Conservation (phyloP, 164 flowering plant species). For the Kalanchoe fedtschenkoi region DNA sequence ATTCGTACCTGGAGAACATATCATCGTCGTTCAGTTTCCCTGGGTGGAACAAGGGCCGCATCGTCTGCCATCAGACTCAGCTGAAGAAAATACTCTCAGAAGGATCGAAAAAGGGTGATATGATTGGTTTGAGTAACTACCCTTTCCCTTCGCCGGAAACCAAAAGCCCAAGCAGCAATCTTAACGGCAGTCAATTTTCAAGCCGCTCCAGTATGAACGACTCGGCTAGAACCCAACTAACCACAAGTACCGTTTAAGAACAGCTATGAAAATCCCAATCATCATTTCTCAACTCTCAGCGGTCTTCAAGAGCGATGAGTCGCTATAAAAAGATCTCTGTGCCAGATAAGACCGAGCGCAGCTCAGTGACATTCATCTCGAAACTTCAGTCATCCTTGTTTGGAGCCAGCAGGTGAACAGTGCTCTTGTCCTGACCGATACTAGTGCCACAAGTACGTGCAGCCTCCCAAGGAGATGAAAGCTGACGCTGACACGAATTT, state of each 20-base stretch:
- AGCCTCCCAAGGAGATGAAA: not conserved
- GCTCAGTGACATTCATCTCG: not conserved
- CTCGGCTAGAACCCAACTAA: constrained; percentile 32
- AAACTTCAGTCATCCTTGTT: not conserved
- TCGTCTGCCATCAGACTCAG: constrained; percentile 68
- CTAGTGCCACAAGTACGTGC: not conserved
- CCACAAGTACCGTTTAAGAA: constrained; percentile 37
- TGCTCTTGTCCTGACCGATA: not conserved
- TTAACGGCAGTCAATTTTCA: constrained; percentile 15
- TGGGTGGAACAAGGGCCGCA: constrained; percentile 85
- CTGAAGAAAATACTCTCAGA: constrained; percentile 51
- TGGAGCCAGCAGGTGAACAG: not conserved
- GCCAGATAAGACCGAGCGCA: not conserved
- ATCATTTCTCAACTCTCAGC: not conserved
- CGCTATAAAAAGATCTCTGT: not conserved
- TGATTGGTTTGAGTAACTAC: constrained; percentile 39
- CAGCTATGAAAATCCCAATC: constrained; percentile 1
- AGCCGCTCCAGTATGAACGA: constrained; percentile 15
- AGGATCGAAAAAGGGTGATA: constrained; percentile 18
- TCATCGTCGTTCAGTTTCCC: constrained; percentile 61
- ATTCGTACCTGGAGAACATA: constrained; percentile 50
- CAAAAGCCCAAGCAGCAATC: constrained; percentile 18
- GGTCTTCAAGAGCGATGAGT: not conserved
- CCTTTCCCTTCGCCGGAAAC: constrained; percentile 27
- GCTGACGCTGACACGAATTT: not conserved